Evolutionary conservation across 2,329 filamentous ascomycete species (phyloP).

Genomic region (Hymenoscyphus fraxineus): DNA sequence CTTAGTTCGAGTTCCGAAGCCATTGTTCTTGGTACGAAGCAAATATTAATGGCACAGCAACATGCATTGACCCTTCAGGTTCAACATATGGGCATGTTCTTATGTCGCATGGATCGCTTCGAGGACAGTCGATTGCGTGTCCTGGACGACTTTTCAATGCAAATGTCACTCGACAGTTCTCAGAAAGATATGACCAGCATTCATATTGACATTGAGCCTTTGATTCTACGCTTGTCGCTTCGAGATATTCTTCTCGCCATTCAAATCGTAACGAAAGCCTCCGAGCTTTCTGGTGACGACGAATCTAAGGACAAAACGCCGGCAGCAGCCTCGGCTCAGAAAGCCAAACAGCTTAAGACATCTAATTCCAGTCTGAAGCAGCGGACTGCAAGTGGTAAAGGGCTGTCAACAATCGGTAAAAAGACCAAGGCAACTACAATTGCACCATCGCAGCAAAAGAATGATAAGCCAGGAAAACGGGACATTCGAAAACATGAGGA

Average conservation of each 20-base stretch:
- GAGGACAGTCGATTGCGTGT: constrained; percentile 87
- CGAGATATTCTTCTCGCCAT: constrained; percentile 91
- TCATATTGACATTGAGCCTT: constrained; percentile 81
- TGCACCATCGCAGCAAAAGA: constrained; percentile 30
- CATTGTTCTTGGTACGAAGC: constrained; percentile 90
- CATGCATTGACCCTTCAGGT: constrained; percentile 92
- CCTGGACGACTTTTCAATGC: constrained; percentile 92
- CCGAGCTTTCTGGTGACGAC: constrained; percentile 70
- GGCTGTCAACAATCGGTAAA: constrained; percentile 49
- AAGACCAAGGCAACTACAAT: constrained; percentile 39
- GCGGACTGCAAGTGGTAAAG: constrained; percentile 54
- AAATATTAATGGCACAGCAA: constrained; percentile 88
- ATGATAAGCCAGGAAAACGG: constrained; percentile 39
- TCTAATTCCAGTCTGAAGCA: constrained; percentile 44
- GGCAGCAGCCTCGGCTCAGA: constrained; percentile 45
- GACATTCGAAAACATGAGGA: constrained; percentile 63
- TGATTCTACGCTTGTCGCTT: constrained; percentile 84
- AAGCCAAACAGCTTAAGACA: constrained; percentile 48
- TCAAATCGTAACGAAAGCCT: constrained; percentile 87
- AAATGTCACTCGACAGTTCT: constrained; percentile 77
- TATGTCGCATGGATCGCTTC: constrained; percentile 97
- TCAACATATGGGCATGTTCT: constrained; percentile 93
- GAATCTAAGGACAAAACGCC: constrained; percentile 43
- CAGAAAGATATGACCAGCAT: constrained; percentile 67
- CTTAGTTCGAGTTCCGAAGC: constrained; percentile 87